phyloP scores from a whole-genome alignment of 2,329 filamentous ascomycete genomes.

The Sporothrix luriei region DNA sequence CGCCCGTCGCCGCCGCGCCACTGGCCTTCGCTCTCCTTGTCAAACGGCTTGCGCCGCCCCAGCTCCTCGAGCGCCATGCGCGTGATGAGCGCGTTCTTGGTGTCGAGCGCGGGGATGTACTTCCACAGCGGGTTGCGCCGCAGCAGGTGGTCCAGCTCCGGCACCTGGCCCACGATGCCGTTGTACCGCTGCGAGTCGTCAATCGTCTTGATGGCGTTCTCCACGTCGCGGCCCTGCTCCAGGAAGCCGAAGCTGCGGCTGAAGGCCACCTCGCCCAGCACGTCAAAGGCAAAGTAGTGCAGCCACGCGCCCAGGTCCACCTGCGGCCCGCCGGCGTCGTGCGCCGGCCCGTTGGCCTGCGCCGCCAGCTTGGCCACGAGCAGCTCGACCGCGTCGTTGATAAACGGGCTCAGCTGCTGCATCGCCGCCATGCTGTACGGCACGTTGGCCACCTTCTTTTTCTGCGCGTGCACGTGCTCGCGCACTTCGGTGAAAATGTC shows the following conservation, averaged over 20 bases:
- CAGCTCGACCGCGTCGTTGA: constrained; percentile 55
- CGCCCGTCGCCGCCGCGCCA: constrained; percentile 49
- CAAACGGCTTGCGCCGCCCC: constrained; percentile 50
- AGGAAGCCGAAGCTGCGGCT: constrained; percentile 57
- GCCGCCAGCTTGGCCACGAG: constrained; percentile 49
- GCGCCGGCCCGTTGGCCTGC: constrained; percentile 40
- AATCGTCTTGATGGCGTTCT: constrained; percentile 55
- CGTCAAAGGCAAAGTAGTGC: constrained; percentile 51
- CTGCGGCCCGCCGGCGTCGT: constrained; percentile 34
- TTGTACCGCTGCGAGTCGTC: constrained; percentile 57
- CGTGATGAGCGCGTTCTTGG: constrained; percentile 53
- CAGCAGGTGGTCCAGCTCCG: constrained; percentile 52
- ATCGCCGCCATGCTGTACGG: constrained; percentile 58
- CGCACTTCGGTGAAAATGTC: constrained; percentile 61
- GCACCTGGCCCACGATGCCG: constrained; percentile 56
- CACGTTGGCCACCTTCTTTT: constrained; percentile 57
- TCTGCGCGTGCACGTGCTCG: constrained; percentile 57
- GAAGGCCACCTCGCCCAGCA: constrained; percentile 57
- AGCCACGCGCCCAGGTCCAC: constrained; percentile 55
- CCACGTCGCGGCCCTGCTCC: constrained; percentile 53
- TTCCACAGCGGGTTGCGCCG: constrained; percentile 54
- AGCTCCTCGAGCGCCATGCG: constrained; percentile 57
- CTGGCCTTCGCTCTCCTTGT: constrained; percentile 49
- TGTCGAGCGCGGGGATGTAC: constrained; percentile 49
- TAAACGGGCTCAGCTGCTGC: constrained; percentile 55